Evolutionary conservation across 2,329 filamentous ascomycete species (phyloP).

Genomic region (Apiospora malaysiana): DNA sequence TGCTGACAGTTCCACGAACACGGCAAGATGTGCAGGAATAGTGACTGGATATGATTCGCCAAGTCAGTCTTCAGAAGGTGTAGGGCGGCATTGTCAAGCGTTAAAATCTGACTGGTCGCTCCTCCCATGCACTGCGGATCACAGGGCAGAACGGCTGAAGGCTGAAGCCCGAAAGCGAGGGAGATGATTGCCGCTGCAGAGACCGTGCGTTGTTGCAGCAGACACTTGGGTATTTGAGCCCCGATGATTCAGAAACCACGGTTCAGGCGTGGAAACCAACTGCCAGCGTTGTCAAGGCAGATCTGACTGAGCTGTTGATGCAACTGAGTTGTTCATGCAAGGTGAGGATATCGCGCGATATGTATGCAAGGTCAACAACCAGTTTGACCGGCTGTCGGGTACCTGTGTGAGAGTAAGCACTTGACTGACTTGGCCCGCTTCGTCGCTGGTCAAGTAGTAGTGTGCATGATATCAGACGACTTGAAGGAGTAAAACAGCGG

Average conservation of each 20-base stretch:
- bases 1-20: slow-evolving; percentile 13
- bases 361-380: not conserved
- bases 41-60: not conserved
- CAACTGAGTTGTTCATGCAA: not conserved
- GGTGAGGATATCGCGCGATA: not conserved
- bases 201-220: not conserved
- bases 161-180: not conserved
- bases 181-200: slow-evolving; percentile 5
- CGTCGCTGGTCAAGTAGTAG: not conserved
- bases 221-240: not conserved
- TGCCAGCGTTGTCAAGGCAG: not conserved
- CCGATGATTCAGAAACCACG: not conserved
- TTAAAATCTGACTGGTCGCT: slow-evolving; percentile 17
- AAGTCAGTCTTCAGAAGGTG: not conserved
- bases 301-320: not conserved
- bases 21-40: slow-evolving; percentile 6
- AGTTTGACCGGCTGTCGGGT: not conserved
- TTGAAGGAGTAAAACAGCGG: not conserved
- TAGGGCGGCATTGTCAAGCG: not conserved
- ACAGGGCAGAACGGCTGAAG: slow-evolving; percentile 11
- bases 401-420: slow-evolving; percentile 6
- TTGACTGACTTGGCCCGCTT: not conserved
- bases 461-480: slow-evolving; percentile 11
- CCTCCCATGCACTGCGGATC: not conserved
- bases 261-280: not conserved